Base-by-base conservation (phyloP, 1,139 yeast species). In the Taphrina sp. region DNA sequence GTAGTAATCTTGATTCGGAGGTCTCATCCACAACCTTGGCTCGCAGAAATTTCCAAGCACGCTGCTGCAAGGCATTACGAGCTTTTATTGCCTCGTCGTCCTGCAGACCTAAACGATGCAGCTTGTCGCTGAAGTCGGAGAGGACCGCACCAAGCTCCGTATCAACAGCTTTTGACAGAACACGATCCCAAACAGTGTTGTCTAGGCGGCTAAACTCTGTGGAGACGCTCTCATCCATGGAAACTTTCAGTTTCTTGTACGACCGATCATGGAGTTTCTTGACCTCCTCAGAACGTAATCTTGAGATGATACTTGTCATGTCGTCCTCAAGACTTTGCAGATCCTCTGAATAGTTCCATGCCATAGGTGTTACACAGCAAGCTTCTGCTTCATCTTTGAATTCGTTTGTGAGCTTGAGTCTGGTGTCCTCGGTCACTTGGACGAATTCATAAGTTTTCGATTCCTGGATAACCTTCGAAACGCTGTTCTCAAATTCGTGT, bases 41-140 rank as follows among this genome's bases (percentile, higher is more conserved):
- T 60, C 82, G 77, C 61, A 89, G 79, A 28, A 74, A 71, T 34
- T 72, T 66, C 96, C 97, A 90, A 1, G 87, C 77, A 10, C 45
- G 37, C 17, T 34, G 35, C 20, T 28, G 7, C 3, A 41, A 31
- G 3, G 26, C 19, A 4, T 26, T 22, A 8, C 16, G 19, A 19
- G 41, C 20, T 14, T 19, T 12, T 14, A 28, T 8, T 8, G 12
- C 17, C 7, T 63, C 1, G 61, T 62, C 63, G 81, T 83, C 26
- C 71, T 73, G 16, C 2, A 49, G 28, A 7, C 28, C 46, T 23
- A 49, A 28, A 16, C 12, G 12, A 3, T 39, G 14, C 10, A 38
- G 26, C 22, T 24, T 29, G 19, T 20, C 10, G 5, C n/a, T 14
- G 59, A 62, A 73, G 23, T 66, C 69, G 14, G 59, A 58, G 45